These are phyloP conservation scores for Ochromonas danica DNA, from an alignment of 108 stramenopile species.

Conservation along the genomic window DNA sequence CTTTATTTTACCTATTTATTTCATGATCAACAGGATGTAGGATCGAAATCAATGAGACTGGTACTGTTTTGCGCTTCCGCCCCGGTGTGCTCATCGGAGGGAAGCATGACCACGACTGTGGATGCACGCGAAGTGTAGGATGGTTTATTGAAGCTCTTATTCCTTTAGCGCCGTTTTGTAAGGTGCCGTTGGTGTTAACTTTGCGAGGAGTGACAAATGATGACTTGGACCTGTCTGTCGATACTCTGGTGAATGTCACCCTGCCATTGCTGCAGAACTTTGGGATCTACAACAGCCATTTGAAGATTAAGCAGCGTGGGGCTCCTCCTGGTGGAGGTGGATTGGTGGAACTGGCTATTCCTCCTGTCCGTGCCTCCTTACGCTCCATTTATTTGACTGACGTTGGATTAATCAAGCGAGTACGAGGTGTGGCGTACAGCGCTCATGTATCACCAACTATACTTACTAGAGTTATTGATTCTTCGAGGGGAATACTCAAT, in stretches of 20 bases:
- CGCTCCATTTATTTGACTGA: constrained; percentile 75
- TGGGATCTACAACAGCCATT: constrained; percentile 73
- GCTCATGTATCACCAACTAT: constrained; percentile 83
- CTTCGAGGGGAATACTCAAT: constrained; percentile 83
- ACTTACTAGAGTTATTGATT: constrained; percentile 87
- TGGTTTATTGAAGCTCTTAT: constrained; percentile 96
- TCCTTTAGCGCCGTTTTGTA: constrained; percentile 90
- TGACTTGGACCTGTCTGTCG: constrained; percentile 76
- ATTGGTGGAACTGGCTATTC: constrained; percentile 73
- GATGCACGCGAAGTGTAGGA: constrained; percentile 69
- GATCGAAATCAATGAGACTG: constrained; percentile 96
- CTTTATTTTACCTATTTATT: not conserved
- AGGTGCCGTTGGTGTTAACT: constrained; percentile 71
- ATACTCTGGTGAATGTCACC: constrained; percentile 71
- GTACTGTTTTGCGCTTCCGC: constrained; percentile 81
- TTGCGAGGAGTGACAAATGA: constrained; percentile 72
- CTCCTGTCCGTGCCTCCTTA: constrained; percentile 72
- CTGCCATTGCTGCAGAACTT: constrained; percentile 77
- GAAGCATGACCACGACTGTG: constrained; percentile 76
- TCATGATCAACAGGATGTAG: constrained; percentile 25
- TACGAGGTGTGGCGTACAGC: constrained; percentile 85
- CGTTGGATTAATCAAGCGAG: constrained; percentile 86
- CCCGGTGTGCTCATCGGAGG: constrained; percentile 92
- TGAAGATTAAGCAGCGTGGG: constrained; percentile 50
- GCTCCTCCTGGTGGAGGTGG: constrained; percentile 80